Percentiles rank a stretch among this genome's conserved stretches.
Conservation (phyloP, 2,329 filamentous ascomycete species). For the Sphaceloma murrayae region DNA sequence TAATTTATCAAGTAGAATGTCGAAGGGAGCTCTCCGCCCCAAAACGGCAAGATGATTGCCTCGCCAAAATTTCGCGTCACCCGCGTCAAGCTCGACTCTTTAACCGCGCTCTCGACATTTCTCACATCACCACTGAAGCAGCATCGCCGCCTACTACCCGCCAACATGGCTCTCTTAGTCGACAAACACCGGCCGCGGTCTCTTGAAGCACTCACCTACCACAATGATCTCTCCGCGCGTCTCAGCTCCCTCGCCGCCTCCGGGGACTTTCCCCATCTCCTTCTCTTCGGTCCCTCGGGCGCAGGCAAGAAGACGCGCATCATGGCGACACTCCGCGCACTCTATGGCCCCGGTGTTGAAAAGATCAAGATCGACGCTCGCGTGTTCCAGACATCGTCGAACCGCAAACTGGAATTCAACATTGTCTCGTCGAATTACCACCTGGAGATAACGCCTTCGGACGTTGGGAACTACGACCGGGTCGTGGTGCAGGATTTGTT, state of each 20-base stretch:
- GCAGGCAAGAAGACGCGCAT: constrained; percentile 97
- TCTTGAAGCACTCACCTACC: constrained; percentile 73
- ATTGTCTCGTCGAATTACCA: constrained; percentile 96
- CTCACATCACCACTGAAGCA: background rate
- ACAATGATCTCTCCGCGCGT: constrained; percentile 76
- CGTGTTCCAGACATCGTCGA: constrained; percentile 85
- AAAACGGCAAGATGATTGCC: constrained; percentile 15
- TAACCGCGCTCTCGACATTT: background rate
- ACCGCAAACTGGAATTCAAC: constrained; percentile 98
- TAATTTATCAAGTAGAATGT: no score
- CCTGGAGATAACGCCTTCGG: constrained; percentile 93
- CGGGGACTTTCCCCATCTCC: constrained; percentile 93
- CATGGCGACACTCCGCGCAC: constrained; percentile 85
- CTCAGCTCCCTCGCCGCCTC: constrained; percentile 84
- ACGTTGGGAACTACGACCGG: constrained; percentile 91
- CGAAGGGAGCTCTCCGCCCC: background rate
- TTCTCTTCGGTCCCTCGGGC: constrained; percentile 92
- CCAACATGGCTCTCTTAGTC: constrained; percentile 53
- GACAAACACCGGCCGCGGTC: constrained; percentile 61
- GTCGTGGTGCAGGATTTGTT: constrained; percentile 92
- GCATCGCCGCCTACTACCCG: no score
- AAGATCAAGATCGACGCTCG: constrained; percentile 99
- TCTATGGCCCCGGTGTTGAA: constrained; percentile 94
- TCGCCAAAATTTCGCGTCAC: constrained; percentile 13
- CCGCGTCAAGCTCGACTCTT: constrained; percentile 14